These are phyloP conservation scores for Rhodocollybia butyracea DNA, from an alignment of 768 basidiomycete genomes.

Conservation along the genomic window DNA sequence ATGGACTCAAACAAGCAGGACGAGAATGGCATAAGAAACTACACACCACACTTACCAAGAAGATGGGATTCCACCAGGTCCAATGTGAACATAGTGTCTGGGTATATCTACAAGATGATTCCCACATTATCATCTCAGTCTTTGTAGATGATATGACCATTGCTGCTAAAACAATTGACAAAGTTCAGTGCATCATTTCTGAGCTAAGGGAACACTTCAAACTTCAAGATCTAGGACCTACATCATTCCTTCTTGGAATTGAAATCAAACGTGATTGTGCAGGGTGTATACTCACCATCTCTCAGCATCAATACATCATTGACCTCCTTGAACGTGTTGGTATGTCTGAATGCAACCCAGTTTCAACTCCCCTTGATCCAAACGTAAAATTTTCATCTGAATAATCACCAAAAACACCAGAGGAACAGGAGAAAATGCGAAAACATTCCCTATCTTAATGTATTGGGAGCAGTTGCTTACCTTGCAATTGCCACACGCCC, in stretches of 20 bases:
- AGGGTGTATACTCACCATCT: constrained; percentile 17
- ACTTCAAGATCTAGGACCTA: constrained; percentile 24
- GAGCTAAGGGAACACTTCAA: constrained; percentile 24
- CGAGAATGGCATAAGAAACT: constrained; percentile 34
- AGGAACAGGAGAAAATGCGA: constrained; percentile 4
- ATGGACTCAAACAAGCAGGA: constrained; percentile 41
- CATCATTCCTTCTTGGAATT: constrained; percentile 26
- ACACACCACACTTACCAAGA: constrained; percentile 12
- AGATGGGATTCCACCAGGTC: constrained; percentile 19
- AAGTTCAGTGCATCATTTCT: constrained; percentile 17
- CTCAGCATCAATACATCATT: constrained; percentile 23
- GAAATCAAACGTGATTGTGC: constrained; percentile 21
- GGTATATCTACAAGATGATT: constrained; percentile 20
- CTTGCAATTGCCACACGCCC: constrained; percentile 15
- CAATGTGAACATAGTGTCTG: constrained; percentile 25
- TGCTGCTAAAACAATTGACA: constrained; percentile 15
- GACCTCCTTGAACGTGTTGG: constrained; percentile 22
- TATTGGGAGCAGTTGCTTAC: constrained; percentile 18
- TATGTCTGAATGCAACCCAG: constrained; percentile 25
- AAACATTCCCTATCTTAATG: constrained; percentile 14
- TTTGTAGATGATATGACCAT: constrained; percentile 30
- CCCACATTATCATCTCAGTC: constrained; percentile 24
- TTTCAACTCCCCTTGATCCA: constrained; percentile 29
- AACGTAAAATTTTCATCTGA: constrained; percentile 2
- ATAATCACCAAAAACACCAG: background rate